phyloP scores from a whole-genome alignment of 176 grass and related monocot species.

The Musa troglodytarum region DNA sequence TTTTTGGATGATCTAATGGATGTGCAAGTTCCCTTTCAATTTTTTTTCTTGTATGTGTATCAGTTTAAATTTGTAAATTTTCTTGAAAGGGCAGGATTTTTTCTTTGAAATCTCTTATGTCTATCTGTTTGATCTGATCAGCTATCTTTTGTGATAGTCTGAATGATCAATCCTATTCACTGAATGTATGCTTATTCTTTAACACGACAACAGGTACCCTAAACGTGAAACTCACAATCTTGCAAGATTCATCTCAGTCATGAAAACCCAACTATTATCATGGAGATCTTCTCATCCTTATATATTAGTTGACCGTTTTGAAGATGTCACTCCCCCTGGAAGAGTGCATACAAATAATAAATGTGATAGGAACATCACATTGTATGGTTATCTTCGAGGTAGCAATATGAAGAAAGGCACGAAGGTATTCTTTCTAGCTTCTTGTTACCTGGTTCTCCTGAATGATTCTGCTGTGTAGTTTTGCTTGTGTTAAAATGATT shows the following conservation, averaged over 20 bases:
- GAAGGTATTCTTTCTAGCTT: slow-evolving; percentile 42
- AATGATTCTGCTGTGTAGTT: not conserved
- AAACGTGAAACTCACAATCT: slow-evolving; percentile 97
- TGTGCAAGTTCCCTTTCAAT: not conserved
- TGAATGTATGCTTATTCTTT: not conserved
- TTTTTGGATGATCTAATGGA: not conserved
- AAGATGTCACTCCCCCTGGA: slow-evolving; percentile 82
- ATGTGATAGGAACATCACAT: slow-evolving; percentile 89
- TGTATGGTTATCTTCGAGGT: slow-evolving; percentile 95
- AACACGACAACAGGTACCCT: slow-evolving; percentile 40
- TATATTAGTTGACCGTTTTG: slow-evolving; percentile 86
- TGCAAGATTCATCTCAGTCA: slow-evolving; percentile 93
- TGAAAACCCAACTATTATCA: slow-evolving; percentile 55
- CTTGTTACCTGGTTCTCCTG: not conserved
- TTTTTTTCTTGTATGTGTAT: not conserved
- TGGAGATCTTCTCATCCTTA: slow-evolving; percentile 93
- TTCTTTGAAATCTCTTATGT: not conserved
- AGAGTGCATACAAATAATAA: slow-evolving; percentile 60
- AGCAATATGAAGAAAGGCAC: slow-evolving; percentile 92
- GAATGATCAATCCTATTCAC: not conserved
- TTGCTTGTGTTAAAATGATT: too few species aligned
- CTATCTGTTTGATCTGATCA: not conserved
- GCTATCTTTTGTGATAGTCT: not conserved
- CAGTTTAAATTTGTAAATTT: slow-evolving; percentile 1
- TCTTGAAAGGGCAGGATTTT: not conserved